Percentiles rank a stretch among this genome's conserved stretches.
phyloP scores from a whole-genome alignment of 2,329 filamentous ascomycete species.

The Diaporthe longicolla region DNA sequence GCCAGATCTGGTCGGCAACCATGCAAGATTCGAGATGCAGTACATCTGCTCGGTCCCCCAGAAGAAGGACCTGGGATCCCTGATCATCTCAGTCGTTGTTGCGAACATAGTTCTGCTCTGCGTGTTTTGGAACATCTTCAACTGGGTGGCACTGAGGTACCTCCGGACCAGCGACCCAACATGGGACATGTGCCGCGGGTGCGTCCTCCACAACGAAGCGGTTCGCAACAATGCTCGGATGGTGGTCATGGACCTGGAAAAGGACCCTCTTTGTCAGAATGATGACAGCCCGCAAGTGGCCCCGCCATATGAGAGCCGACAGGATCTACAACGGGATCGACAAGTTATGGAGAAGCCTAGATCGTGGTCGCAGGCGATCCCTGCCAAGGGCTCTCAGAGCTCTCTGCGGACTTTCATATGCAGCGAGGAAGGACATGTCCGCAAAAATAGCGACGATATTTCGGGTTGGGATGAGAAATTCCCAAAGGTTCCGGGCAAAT shows the following conservation, averaged over 20 bases:
- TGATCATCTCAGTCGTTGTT: conserved; percentile 35
- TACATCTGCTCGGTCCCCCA: conserved; percentile 38
- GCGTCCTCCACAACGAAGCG: not conserved
- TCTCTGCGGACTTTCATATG: conserved; percentile 4
- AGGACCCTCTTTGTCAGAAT: conserved; percentile 35
- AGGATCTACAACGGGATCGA: not conserved
- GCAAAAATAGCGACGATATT: not conserved
- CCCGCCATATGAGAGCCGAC: not conserved
- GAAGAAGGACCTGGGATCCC: conserved; percentile 37
- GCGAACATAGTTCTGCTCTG: conserved; percentile 36
- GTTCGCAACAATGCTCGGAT: not conserved
- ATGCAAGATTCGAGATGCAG: conserved; percentile 36
- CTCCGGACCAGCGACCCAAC: conserved; percentile 9
- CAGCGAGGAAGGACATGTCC: not conserved
- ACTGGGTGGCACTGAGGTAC: conserved; percentile 25
- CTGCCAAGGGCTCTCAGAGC: conserved; percentile 3
- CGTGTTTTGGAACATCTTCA: conserved; percentile 40
- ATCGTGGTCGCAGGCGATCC: not conserved
- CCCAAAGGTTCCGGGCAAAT: not conserved
- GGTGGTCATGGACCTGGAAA: conserved; percentile 28
- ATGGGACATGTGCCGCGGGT: conserved; percentile 36
- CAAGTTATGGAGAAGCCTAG: not conserved
- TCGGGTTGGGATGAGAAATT: not conserved
- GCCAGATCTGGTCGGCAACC: conserved; percentile 11
- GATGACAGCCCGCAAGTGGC: conserved; percentile 1